Evolutionary conservation across 2,329 filamentous ascomycete species (phyloP).

Genomic region (Aureobasidium mangrovei): DNA sequence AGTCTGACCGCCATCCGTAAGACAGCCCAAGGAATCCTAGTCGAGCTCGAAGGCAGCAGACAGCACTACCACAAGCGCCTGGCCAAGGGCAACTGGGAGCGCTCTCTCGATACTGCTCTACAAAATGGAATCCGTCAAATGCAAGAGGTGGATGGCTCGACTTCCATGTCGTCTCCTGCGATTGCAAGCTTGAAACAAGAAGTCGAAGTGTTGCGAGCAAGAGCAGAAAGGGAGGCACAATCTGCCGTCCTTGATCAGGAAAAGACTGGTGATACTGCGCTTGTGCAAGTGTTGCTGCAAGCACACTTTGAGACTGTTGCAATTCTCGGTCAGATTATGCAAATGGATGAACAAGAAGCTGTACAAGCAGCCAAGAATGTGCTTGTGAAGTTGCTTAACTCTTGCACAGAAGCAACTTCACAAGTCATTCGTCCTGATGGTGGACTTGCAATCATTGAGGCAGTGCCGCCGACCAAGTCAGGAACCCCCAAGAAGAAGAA

Average conservation of each 20-base stretch:
- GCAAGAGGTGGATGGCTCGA: slow-evolving; percentile 55
- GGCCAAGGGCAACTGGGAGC: slow-evolving; percentile 76
- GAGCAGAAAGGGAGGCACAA: slow-evolving; percentile 72
- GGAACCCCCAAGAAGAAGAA: slow-evolving; percentile 70
- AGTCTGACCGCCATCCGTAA: slow-evolving; percentile 71
- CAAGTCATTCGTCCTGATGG: slow-evolving; percentile 90
- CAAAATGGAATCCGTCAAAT: slow-evolving; percentile 77
- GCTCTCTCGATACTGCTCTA: slow-evolving; percentile 76
- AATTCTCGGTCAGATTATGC: slow-evolving; percentile 70
- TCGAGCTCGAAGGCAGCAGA: slow-evolving; percentile 81
- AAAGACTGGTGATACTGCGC: slow-evolving; percentile 64
- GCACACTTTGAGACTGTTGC: slow-evolving; percentile 88
- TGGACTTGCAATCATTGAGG: slow-evolving; percentile 50
- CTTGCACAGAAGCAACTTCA: slow-evolving; percentile 63
- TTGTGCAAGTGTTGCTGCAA: slow-evolving; percentile 74
- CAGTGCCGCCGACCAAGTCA: slow-evolving; percentile 59
- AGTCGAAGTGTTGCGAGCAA: slow-evolving; percentile 74
- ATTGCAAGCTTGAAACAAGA: slow-evolving; percentile 67
- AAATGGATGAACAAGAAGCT: slow-evolving; percentile 76
- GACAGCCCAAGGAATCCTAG: slow-evolving; percentile 76
- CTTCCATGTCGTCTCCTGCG: slow-evolving; percentile 52
- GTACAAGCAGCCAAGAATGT: slow-evolving; percentile 69
- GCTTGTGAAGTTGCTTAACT: slow-evolving; percentile 67
- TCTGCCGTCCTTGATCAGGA: slow-evolving; percentile 74
- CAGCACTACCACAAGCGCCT: slow-evolving; percentile 84